A percentile compares a stretch with the other conserved stretches of the same genome.
These are phyloP conservation scores for Kwoniella shivajii DNA, from an alignment of 1,284 basidiomycete genomes.

Conservation along the genomic window DNA sequence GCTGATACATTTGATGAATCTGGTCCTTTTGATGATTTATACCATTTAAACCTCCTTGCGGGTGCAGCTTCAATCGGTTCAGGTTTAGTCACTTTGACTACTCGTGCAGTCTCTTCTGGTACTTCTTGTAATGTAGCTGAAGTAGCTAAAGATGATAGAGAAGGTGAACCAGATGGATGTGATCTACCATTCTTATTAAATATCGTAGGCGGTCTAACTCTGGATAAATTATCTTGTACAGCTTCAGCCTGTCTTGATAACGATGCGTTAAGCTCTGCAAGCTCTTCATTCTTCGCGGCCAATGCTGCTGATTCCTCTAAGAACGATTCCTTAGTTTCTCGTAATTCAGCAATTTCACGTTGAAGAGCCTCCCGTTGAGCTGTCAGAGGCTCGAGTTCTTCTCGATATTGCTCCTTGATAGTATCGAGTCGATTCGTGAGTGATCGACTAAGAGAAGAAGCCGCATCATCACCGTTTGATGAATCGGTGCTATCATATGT, in stretches of 20 bases:
- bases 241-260: constrained; percentile 74
- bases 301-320: constrained; percentile 88
- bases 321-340: constrained; percentile 80
- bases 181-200: constrained; percentile 27
- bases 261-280: constrained; percentile 80
- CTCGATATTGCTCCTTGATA: constrained; percentile 82
- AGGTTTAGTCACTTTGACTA: constrained; percentile 53
- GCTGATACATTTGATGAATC: constrained; percentile 33
- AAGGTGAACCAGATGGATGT: constrained; percentile 52
- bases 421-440: constrained; percentile 84
- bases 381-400: constrained; percentile 80
- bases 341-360: constrained; percentile 84
- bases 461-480: constrained; percentile 29
- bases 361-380: constrained; percentile 75
- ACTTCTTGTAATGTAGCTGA: constrained; percentile 51
- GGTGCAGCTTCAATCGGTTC: constrained; percentile 55
- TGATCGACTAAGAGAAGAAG: constrained; percentile 64
- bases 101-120: constrained; percentile 50
- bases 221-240: constrained; percentile 48
- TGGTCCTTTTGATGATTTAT: constrained; percentile 56
- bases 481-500: neutral
- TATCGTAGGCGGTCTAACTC: constrained; percentile 31
- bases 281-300: constrained; percentile 87
- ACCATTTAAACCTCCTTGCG: constrained; percentile 60
- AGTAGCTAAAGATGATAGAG: constrained; percentile 52